Percentiles rank a stretch among this genome's conserved stretches.
Conservation (phyloP, 2,329 filamentous ascomycete species). For the Talaromyces sp. region DNA sequence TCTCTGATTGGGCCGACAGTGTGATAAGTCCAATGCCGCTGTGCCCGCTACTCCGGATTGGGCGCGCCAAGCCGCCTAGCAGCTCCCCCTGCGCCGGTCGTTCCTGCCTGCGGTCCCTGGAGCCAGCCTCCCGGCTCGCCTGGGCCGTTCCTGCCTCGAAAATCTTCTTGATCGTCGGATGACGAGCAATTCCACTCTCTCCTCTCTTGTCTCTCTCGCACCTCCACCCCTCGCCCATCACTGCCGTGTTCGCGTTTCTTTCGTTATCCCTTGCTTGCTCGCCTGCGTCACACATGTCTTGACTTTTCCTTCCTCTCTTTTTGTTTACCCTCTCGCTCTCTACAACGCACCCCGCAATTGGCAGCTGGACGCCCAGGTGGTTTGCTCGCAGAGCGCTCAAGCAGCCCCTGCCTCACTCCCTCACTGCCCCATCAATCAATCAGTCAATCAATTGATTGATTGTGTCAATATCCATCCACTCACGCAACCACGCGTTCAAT, state of each 20-base stretch:
- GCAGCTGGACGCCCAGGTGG: neutral
- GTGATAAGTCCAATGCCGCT: neutral
- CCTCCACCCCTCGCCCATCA: neutral
- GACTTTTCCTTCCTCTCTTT: neutral
- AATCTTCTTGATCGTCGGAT: neutral
- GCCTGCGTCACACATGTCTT: neutral
- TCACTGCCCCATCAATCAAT: neutral
- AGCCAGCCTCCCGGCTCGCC: neutral
- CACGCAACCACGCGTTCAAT: neutral
- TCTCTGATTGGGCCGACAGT: neutral
- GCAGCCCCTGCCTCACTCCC: neutral
- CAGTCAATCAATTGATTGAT: neutral
- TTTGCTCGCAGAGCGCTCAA: neutral
- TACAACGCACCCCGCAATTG: neutral
- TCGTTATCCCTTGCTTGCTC: neutral
- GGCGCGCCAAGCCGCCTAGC: neutral
- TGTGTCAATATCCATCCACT: neutral
- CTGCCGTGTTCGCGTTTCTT: neutral
- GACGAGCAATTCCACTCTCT: neutral
- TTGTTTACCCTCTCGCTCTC: neutral
- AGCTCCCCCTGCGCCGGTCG: neutral
- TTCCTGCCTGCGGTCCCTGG: neutral
- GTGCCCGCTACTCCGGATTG: neutral
- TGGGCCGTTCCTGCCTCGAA: neutral
- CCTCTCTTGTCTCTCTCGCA: neutral